A percentile compares a stretch with the other conserved stretches of the same genome.
These are phyloP conservation scores for Aspergillus udagawae DNA, from an alignment of 2,329 filamentous ascomycete species.

Conservation along the genomic window DNA sequence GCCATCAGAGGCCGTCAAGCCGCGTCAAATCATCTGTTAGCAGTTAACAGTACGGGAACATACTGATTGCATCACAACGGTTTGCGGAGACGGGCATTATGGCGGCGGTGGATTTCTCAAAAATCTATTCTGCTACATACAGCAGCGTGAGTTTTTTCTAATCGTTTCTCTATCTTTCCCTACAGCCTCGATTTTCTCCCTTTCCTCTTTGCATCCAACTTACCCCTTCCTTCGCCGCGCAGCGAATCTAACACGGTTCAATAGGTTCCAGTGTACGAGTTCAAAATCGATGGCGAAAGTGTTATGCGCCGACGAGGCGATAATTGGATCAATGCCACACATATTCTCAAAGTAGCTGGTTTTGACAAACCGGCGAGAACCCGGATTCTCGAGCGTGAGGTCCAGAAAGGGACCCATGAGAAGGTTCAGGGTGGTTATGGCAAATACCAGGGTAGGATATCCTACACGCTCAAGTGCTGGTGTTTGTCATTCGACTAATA, in stretches of 20 bases:
- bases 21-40: conserved; percentile 14
- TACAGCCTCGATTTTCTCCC: background rate
- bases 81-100: conserved; percentile 25
- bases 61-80: conserved; percentile 16
- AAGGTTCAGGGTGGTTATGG: conserved; percentile 98
- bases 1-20: conserved; percentile 6
- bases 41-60: conserved; percentile 17
- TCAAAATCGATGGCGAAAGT: conserved; percentile 81
- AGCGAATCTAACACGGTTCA: conserved; percentile 6
- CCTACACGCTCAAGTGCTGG: background rate
- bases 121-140: conserved; percentile 63
- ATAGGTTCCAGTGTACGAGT: conserved; percentile 93
- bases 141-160: conserved; percentile 50
- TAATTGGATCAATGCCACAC: conserved; percentile 99
- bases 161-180: background rate
- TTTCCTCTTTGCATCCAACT: background rate
- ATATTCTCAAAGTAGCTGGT: conserved; percentile 93
- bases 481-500: background rate
- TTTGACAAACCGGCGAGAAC: conserved; percentile 97
- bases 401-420: conserved; percentile 93
- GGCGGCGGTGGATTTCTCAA: conserved; percentile 36
- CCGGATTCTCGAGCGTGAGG: conserved; percentile 89
- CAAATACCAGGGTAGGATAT: conserved; percentile 79
- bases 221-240: background rate
- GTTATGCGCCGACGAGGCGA: conserved; percentile 92